Percentiles rank a stretch among this genome's conserved stretches.
phyloP scores from a whole-genome alignment of 208 protist genomes.

The Leishmania tarentolae region DNA sequence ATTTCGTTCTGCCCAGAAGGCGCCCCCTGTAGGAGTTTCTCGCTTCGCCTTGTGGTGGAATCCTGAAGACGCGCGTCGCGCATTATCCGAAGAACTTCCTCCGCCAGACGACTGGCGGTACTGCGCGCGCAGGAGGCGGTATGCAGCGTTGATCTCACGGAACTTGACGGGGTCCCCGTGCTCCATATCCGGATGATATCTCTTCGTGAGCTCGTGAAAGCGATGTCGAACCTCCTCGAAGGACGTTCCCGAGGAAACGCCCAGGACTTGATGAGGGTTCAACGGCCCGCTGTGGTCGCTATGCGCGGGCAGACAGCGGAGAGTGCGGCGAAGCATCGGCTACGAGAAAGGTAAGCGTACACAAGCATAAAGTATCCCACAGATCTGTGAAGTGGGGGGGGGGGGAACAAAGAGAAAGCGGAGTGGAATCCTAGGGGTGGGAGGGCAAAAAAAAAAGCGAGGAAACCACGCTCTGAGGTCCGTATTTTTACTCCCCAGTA shows the following conservation, averaged over 20 bases:
- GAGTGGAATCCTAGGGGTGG: background rate
- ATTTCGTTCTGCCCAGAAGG: slow-evolving; percentile 62
- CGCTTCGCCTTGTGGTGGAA: slow-evolving; percentile 10
- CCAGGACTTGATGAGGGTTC: slow-evolving; percentile 60
- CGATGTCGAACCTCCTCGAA: slow-evolving; percentile 57
- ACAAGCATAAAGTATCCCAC: background rate
- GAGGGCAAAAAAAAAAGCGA: background rate
- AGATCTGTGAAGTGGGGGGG: background rate
- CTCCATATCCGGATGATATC: slow-evolving; percentile 76
- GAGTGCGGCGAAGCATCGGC: slow-evolving; percentile 30
- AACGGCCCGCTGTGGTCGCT: slow-evolving; percentile 18
- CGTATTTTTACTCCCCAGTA: background rate
- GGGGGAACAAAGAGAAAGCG: background rate
- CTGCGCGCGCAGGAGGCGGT: slow-evolving; percentile 51
- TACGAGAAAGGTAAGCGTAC: background rate
- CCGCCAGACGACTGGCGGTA: slow-evolving; percentile 21
- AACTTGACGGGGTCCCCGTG: slow-evolving; percentile 69
- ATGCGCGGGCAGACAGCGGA: slow-evolving; percentile 3
- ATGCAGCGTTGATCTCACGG: slow-evolving; percentile 75
- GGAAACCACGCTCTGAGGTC: background rate
- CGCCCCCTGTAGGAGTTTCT: slow-evolving; percentile 23
- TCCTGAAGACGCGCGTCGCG: background rate
- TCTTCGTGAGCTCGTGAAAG: slow-evolving; percentile 70
- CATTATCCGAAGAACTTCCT: slow-evolving; percentile 8
- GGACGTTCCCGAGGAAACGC: slow-evolving; percentile 42